phyloP scores from a whole-genome alignment of 768 basidiomycete genomes.

The Naematelia encephala region DNA sequence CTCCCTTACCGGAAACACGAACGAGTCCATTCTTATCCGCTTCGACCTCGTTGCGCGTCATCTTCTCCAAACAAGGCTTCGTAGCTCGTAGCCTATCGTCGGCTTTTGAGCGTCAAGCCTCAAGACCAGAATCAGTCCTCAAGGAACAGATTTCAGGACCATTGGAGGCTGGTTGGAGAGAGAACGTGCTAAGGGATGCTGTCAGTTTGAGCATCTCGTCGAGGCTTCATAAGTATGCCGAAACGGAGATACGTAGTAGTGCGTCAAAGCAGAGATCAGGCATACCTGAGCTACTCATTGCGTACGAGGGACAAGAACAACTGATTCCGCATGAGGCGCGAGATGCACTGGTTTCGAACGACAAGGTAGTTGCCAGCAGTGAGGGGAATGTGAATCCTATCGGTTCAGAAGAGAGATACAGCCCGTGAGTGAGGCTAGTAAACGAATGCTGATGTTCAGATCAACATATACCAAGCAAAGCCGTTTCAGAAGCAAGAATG shows the following conservation, averaged over 20 bases:
- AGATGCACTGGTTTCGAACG: neutral
- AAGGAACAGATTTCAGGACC: neutral
- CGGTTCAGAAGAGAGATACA: neutral
- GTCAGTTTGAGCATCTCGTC: neutral
- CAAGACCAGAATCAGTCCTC: neutral
- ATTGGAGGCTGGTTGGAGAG: constrained; percentile 1
- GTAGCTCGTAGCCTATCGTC: constrained; percentile 15
- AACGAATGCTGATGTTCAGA: neutral
- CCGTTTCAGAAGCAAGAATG: too few relatives aligned
- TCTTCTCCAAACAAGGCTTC: constrained; percentile 17
- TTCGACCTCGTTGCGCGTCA: constrained; percentile 7
- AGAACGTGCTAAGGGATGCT: neutral
- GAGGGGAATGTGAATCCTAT: too few relatives aligned
- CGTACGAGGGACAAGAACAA: neutral
- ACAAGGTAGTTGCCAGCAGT: neutral
- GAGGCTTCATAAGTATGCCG: neutral
- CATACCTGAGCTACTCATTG: neutral
- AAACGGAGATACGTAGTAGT: neutral
- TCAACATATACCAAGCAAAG: neutral
- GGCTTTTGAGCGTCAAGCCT: constrained; percentile 12
- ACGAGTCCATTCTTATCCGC: neutral
- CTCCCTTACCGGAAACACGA: neutral
- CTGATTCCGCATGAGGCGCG: neutral
- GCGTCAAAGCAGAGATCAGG: neutral
- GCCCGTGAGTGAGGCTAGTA: neutral